These are phyloP conservation scores for Annulohypoxylon moriforme DNA, from an alignment of 495 filamentous ascomycete genomes.

Conservation along the genomic window DNA sequence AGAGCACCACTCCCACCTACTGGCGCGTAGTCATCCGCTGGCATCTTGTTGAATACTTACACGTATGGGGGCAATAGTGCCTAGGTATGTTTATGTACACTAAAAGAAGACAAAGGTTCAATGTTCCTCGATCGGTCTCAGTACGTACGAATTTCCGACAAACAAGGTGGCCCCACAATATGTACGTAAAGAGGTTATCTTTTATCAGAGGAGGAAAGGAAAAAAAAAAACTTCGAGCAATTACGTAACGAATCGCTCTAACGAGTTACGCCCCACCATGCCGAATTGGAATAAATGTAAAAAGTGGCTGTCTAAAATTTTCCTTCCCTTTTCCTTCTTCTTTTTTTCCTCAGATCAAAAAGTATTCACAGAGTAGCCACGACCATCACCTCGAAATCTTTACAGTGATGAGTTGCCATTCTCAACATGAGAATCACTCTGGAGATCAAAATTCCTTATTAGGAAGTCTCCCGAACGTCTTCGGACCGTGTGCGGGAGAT, in stretches of 20 bases:
- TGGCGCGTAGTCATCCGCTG: constrained; percentile 76
- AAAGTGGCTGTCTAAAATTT: constrained; percentile 13
- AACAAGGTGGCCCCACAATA: neutral
- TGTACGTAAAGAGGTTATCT: neutral
- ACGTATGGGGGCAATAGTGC: no score
- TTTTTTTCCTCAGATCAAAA: constrained; percentile 63
- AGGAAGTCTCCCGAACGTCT: constrained; percentile 62
- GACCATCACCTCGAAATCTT: constrained; percentile 60
- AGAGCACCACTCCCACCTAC: constrained; percentile 73
- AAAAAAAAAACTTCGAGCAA: neutral
- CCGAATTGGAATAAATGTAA: constrained; percentile 16
- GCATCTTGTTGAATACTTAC: constrained; percentile 54
- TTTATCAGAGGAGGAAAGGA: neutral
- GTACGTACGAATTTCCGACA: neutral
- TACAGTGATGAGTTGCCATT: constrained; percentile 65
- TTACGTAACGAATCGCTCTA: neutral
- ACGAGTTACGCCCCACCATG: constrained; percentile 4
- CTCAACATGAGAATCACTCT: constrained; percentile 56
- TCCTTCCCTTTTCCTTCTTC: constrained; percentile 42
- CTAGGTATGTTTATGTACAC: neutral
- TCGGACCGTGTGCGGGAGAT: constrained; percentile 56
- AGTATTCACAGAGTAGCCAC: constrained; percentile 64
- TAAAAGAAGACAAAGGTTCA: neutral
- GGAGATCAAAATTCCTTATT: constrained; percentile 63
- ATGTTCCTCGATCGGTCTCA: neutral